phyloP scores from a whole-genome alignment of 345 rosid species.

The Citrus hindsii region DNA sequence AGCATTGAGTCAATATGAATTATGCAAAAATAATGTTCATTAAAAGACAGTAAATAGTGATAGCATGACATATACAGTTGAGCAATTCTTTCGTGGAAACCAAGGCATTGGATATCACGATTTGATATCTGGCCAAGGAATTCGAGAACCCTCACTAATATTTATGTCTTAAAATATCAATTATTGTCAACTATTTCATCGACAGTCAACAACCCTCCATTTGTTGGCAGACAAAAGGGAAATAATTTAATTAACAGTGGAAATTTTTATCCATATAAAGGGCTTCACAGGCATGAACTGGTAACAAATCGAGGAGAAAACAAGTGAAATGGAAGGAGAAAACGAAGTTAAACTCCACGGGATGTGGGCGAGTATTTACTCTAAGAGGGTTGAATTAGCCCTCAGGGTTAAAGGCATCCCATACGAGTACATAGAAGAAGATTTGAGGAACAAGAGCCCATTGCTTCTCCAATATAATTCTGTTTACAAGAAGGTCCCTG shows the following conservation, averaged over 20 bases:
- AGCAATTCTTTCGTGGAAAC: neutral
- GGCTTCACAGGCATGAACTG: neutral
- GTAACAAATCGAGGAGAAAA: neutral
- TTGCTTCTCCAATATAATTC: constrained; percentile 32
- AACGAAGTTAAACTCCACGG: constrained; percentile 35
- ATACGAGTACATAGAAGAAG: constrained; percentile 40
- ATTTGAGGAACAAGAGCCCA: constrained; percentile 36
- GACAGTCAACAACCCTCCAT: neutral
- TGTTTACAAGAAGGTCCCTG: constrained; percentile 39
- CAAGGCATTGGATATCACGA: neutral
- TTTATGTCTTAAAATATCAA: no score
- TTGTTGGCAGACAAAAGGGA: neutral
- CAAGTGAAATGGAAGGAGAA: constrained; percentile 21
- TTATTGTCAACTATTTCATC: neutral
- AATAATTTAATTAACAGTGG: neutral
- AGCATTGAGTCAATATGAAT: neutral
- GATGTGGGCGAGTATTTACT: constrained; percentile 25
- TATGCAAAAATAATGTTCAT: no score
- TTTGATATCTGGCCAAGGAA: no score
- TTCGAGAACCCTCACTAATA: neutral
- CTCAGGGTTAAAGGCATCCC: constrained; percentile 36
- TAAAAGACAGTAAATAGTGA: neutral
- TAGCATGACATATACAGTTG: neutral
- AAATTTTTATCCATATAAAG: neutral
- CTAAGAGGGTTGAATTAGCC: constrained; percentile 36